These are phyloP conservation scores for Cryptococcus sp. DNA, from an alignment of 1,284 basidiomycete species.

Conservation along the genomic window DNA sequence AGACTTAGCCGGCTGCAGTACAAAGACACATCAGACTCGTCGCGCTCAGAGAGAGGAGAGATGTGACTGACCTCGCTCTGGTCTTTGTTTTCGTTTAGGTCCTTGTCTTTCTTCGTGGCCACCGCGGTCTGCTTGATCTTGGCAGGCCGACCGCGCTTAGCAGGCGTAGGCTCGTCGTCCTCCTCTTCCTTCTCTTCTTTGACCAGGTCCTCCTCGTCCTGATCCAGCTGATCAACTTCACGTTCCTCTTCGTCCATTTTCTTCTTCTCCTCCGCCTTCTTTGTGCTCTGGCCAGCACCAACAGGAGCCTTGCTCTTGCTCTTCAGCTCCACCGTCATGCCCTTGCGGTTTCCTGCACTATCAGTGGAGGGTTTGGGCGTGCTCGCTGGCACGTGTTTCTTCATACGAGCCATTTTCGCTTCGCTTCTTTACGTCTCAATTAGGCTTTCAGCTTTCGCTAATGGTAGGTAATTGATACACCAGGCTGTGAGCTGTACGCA, in stretches of 20 bases:
- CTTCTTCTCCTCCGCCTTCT: constrained; percentile 5
- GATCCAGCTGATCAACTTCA: neutral
- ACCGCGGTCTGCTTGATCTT: neutral
- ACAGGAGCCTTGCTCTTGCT: neutral
- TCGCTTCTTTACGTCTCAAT: no score
- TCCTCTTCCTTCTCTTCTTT: neutral
- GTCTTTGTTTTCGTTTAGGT: neutral
- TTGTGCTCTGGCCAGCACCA: neutral
- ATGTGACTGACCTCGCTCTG: neutral
- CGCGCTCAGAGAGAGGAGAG: no score
- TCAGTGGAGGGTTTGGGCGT: no score
- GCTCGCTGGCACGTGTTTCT: no score
- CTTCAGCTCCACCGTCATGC: neutral
- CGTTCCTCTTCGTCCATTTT: constrained; percentile 6
- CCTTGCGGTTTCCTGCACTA: no score
- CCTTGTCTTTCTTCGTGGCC: neutral
- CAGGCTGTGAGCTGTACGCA: no score
- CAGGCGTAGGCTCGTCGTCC: neutral
- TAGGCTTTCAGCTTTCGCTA: no score
- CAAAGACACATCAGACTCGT: no score
- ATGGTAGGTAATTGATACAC: no score
- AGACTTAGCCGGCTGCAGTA: neutral
- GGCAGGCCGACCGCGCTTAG: neutral
- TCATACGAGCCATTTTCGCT: no score
- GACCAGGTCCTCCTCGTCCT: neutral